Conservation (phyloP, 176 grass and related monocot species). For the Otatea glauca region DNA sequence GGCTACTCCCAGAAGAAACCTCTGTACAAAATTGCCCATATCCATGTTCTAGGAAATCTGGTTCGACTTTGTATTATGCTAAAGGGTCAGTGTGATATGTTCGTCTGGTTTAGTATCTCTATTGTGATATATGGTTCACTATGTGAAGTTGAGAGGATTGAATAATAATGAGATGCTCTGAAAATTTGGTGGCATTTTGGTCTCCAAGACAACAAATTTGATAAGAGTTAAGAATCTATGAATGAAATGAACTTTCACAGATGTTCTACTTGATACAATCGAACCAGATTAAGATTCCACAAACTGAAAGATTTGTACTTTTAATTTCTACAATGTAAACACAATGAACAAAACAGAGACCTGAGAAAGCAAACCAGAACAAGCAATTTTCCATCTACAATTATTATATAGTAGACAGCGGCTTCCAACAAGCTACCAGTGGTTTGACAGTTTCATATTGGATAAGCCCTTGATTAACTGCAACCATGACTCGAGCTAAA, state of each 20-base stretch:
- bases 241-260: neutral
- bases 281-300: too few relatives aligned
- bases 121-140: neutral
- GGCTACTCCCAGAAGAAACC: neutral
- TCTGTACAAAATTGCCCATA: neutral
- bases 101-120: neutral
- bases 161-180: neutral
- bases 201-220: neutral
- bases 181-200: neutral
- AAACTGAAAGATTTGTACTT: neutral
- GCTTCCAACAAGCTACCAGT: neutral
- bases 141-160: neutral
- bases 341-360: too few relatives aligned
- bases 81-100: neutral
- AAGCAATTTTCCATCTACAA: too few relatives aligned
- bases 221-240: neutral
- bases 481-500: neutral
- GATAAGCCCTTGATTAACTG: neutral
- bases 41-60: neutral
- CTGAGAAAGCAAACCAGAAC: too few relatives aligned
- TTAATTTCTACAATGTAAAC: neutral
- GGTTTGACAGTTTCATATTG: neutral
- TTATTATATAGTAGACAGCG: too few relatives aligned
- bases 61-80: neutral
- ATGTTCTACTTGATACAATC: neutral